Evolutionary conservation across 164 flowering plant species (phyloP), one percentile per base, ranked within the genome.

Genomic region (Pachysandra terminalis): DNA sequence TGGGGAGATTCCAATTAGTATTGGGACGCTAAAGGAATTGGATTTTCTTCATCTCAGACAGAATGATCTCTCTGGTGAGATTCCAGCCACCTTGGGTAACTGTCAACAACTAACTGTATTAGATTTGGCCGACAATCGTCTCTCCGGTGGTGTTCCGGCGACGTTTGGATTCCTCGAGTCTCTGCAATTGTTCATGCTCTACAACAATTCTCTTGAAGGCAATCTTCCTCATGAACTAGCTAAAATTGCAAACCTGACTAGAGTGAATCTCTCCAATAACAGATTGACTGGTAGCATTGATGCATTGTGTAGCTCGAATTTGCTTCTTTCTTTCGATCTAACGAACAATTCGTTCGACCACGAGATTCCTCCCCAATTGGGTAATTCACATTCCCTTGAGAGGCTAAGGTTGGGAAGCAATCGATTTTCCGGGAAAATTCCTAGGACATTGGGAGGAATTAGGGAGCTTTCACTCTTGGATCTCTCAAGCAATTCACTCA

Each of bases 141-240:
- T 95, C 53, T 74, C 93, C 0, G 96, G 95, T 26, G 73, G 75
- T 0, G 81, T 95, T 52, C 99, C 99, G 0, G 77, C 67, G 7
- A 83, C 87, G 0, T 77, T 95, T 12, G 95, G 90, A 6, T 72
- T 64, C 57, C 83, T 95, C 9, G 67, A 64, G 23, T 76, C 81
- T 3, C 76, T 95, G 66, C 68, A 89, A 32, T 83, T 81, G 81
- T 64, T 92, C 52, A 86, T 92, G 93, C 97, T 95, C 48, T 95
- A 95, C 81, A 92, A 95, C 83, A 95, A 92, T 68, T 88, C 98
- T 0, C 86, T 95, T 21, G 81, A 82, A 79, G 98, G 99, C 69
- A 85, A 55, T 52, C 82, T 95, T 59, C 98, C 99, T 26, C 76
- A 57, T 23, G 75, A 77, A 15, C 74, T 95, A 9, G 56, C 64